Evolutionary conservation across 2,329 filamentous ascomycete genomes (phyloP), one percentile per base, ranked within the genome.

Genomic region (Curvularia sp.): DNA sequence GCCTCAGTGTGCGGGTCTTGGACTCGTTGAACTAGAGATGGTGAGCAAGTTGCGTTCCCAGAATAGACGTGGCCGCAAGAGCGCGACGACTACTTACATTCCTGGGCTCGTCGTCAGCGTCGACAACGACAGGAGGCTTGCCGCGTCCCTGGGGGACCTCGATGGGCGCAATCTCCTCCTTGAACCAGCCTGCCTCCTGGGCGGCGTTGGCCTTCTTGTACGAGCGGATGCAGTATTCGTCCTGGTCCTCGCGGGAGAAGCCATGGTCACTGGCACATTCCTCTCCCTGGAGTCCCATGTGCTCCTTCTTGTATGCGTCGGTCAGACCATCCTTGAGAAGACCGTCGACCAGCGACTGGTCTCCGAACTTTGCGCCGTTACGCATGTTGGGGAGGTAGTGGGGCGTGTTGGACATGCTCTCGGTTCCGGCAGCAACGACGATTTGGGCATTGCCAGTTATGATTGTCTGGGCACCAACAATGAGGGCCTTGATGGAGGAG

Each of bases 351-450:
- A 99, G 84, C 52, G 84, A 87, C 81, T 94, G 90, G 81, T 98
- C 87, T 72, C 95, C 95, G 80, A 96, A 99, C 82, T 98, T 98
- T 79, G 90, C 88, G 68, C 95, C 95, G 67, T 81, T 89, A 78
- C 95, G 91, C 70, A 97, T 84, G 78, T 83, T 91, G 65, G 93
- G 91, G 52, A 97, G 89, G 83, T 99, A 99, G 83, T 99, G 93
- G 50, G 95, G 95, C 53, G 90, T 85, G 83, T 98, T 98, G 76
- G 93, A 97, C 95, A 99, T 99, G 83, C 93, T 97, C 84, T 99
- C 95, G 68, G 94, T 88, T 70, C 95, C 95, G 75, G 93, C 95
- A 66, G 93, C 95, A 59, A 99, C 92, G 65, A 99, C 88, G 66
- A 97, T 89, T 70, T 92, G 89, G 65, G 94, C 94, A 77, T 92